Base-by-base conservation (phyloP, 78 protist species). In the Monosiga brevicollis region DNA sequence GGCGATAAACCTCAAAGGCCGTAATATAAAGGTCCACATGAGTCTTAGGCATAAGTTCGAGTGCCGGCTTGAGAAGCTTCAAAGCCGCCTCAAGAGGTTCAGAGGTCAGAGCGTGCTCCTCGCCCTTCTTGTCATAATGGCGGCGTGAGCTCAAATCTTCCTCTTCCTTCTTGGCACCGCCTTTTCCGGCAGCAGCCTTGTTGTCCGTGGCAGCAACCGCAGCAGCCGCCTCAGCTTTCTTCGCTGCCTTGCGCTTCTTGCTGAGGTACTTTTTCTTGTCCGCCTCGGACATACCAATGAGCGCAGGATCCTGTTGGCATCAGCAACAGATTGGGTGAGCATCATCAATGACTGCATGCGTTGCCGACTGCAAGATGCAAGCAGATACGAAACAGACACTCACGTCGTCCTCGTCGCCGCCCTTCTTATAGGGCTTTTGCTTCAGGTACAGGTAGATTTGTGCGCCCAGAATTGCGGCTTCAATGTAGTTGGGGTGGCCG, bases 221-320 rank as follows among this genome's bases (percentile, higher is more conserved):
- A 49, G 42, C 73, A 1, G 42, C 83, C 75, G 1, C 11, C 11
- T 39, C 40, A 38, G 86, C 86, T 34, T 84, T 49, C 62, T 49
- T 49, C 15, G 62, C 62, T 49, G 62, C 83, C 74, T 37, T 72
- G 25, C 82, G 74, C 39, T 49, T 81, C 76, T 86, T 86, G 76
- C 81, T 71, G 36, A 40, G 78, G 11, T 35, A 20, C 83, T 86
- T 86, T 73, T 86, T 86, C 38, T n/a, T 73, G 34, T 80, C 89
- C 24, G 11, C 35, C 35, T 41, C 85, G 42, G 42, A 26, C 40
- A 78, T 1, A 24, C 43, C 43, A 3, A 71, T 71, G 1, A 43
- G 41, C 78, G 39, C 36, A 39, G 1, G 39, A n/a, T 35, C 36
- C 85, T 73, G 42, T 38, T 11, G 11, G 29, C 37, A 81, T 55